Base-by-base conservation (phyloP, 2,329 filamentous ascomycete species). In the Keithomyces neogunnii region DNA sequence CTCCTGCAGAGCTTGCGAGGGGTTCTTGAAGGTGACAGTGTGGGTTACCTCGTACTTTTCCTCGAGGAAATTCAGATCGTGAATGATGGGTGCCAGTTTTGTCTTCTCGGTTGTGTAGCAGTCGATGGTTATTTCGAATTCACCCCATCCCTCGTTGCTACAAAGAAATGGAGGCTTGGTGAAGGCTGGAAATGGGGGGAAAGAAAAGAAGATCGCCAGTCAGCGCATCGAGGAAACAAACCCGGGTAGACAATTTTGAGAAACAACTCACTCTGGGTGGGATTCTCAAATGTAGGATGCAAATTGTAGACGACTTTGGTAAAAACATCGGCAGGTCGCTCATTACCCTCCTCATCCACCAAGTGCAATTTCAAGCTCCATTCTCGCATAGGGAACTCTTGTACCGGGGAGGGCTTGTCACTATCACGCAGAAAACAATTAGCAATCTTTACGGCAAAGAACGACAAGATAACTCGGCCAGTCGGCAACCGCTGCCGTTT, bases 101-200 rank as follows among this genome's bases (percentile, higher is more conserved):
- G 85, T 86, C 76, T 96, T 96, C 70, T 93, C 89, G 32, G 86
- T 84, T 43, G 86, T 88, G 64, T 84, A 86, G 60, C 95, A 79
- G 55, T 88, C 82, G 63, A 97, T 93, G 46, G 76, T 78, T 84
- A 99, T 92, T 66, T 97, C 93, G 67, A 99, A 99, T 73, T 97
- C 93, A 63, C 93, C 93, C 93, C 93, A 99, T 60, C 93, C 93
- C 71, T 96, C 88, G 70, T 99, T 95, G 57, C 83, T 77, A 69
- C 95, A 95, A 58, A 79, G 80, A 73, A 97, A 99, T 0, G 93
- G 93, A 0, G 90, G 82, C 57, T 87, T 85, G 64, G 84, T 85
- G 73, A 96, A 86, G 29, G 82, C 88, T 93, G 59, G 7, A 49
- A 30, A 19, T 19, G 19, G 19, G 19, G 19, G 19, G 19, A 2